These are phyloP conservation scores for Hibiscus trionum DNA, from an alignment of 345 rosid species.

Conservation along the genomic window DNA sequence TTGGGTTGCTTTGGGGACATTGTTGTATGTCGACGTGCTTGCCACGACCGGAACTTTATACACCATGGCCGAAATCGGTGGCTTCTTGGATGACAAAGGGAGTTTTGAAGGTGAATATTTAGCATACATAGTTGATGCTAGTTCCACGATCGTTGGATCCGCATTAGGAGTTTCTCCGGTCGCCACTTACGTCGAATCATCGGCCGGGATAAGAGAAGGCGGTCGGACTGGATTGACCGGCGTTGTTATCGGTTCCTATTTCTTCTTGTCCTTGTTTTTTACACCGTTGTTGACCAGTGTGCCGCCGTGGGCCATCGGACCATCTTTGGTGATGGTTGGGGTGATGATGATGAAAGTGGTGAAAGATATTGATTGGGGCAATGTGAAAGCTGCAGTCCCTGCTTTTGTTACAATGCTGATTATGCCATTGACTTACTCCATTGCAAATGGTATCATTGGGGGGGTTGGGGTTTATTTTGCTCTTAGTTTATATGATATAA, in stretches of 20 bases:
- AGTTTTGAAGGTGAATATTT: conserved; percentile 72
- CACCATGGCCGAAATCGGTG: conserved; percentile 81
- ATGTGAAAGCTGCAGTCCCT: conserved; percentile 60
- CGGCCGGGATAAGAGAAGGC: conserved; percentile 85
- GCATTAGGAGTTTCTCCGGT: conserved; percentile 61
- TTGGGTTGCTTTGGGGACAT: conserved; percentile 65
- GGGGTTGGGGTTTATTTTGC: conserved; percentile 65
- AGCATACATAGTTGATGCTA: conserved; percentile 73
- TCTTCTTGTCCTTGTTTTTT: conserved; percentile 53
- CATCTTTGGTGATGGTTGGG: conserved; percentile 76
- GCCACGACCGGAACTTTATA: conserved; percentile 65
- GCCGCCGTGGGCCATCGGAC: conserved; percentile 93
- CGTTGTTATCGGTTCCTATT: conserved; percentile 46
- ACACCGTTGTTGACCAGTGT: conserved; percentile 63
- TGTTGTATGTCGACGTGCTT: conserved; percentile 64
- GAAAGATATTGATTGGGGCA: conserved; percentile 64
- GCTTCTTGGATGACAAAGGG: conserved; percentile 50
- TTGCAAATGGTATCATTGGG: conserved; percentile 78
- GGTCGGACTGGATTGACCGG: conserved; percentile 89
- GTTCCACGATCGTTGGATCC: conserved; percentile 67
- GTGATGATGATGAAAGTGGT: conserved; percentile 84
- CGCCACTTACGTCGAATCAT: conserved; percentile 67
- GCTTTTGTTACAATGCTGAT: conserved; percentile 79
- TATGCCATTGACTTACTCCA: conserved; percentile 81
- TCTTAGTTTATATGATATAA: conserved; percentile 46